Evolutionary conservation across 2,329 filamentous ascomycete genomes (phyloP).

Genomic region (Phyllosticta paracitricarpa): DNA sequence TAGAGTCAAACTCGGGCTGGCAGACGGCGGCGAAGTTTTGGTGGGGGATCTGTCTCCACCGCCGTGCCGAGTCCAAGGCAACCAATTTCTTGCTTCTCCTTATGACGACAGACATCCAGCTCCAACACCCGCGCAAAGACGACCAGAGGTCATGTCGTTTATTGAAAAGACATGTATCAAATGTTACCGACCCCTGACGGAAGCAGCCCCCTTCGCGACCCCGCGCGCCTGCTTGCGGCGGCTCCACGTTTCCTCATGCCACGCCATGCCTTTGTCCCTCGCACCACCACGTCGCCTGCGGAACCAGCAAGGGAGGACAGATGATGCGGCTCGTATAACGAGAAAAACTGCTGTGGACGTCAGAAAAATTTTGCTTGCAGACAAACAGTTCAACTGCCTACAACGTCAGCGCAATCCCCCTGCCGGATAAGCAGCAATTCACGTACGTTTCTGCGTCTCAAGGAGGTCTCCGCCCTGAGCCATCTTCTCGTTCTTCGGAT

Average conservation of each 20-base stretch:
- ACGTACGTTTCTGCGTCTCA: no score
- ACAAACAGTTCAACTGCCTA: neutral
- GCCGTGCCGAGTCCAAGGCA: neutral
- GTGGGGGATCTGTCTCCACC: constrained; percentile 4
- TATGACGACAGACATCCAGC: neutral
- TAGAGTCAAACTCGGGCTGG: constrained; percentile 6
- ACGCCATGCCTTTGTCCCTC: neutral
- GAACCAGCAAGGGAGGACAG: neutral
- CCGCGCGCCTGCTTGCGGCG: neutral
- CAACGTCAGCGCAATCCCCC: neutral
- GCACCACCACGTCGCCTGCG: neutral
- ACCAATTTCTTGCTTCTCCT: neutral
- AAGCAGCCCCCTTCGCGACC: neutral
- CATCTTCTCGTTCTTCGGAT: no score
- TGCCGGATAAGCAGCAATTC: no score
- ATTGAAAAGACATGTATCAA: neutral
- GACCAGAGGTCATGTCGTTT: neutral
- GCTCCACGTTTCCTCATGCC: neutral
- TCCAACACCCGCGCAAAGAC: neutral
- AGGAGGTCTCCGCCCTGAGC: no score
- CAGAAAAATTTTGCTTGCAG: neutral
- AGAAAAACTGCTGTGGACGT: neutral
- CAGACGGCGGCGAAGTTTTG: constrained; percentile 5
- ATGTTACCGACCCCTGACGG: neutral
- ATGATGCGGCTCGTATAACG: neutral